Percentiles rank a stretch among this genome's conserved stretches.
phyloP scores from a whole-genome alignment of 352 stramenopile genomes.

The Pythium phragmiticola region DNA sequence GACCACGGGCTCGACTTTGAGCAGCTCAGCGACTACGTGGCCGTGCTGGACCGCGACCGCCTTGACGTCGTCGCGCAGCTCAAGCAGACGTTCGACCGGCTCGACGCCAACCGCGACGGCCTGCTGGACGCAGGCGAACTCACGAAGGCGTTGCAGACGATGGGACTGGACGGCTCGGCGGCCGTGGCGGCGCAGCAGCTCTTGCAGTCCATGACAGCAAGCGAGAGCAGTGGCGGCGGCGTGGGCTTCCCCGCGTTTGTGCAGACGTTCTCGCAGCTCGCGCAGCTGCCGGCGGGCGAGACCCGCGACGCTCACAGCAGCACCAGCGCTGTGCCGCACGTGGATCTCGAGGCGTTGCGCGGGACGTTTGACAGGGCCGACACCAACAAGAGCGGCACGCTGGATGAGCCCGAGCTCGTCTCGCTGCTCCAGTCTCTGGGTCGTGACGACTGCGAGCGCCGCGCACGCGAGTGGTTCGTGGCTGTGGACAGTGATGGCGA shows the following conservation, averaged over 20 bases:
- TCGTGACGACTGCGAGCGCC: slow-evolving; percentile 18
- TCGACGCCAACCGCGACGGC: slow-evolving; percentile 60
- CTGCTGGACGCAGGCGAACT: slow-evolving; percentile 55
- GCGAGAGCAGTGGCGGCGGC: slow-evolving; percentile 9
- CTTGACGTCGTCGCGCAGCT: slow-evolving; percentile 62
- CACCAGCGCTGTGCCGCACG: slow-evolving; percentile 22
- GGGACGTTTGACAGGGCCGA: slow-evolving; percentile 43
- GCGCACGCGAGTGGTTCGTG: slow-evolving; percentile 41
- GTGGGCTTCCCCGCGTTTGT: slow-evolving; percentile 59
- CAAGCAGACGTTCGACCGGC: slow-evolving; percentile 65
- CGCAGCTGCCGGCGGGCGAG: slow-evolving; percentile 43
- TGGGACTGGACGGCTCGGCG: slow-evolving; percentile 29
- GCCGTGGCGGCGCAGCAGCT: slow-evolving; percentile 26
- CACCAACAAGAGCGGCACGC: slow-evolving; percentile 32
- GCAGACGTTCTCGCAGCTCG: slow-evolving; percentile 52
- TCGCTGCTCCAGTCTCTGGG: slow-evolving; percentile 23
- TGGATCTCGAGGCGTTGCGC: slow-evolving; percentile 45
- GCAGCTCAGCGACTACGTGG: slow-evolving; percentile 73
- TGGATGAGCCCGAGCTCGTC: slow-evolving; percentile 34
- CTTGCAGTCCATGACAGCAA: not conserved
- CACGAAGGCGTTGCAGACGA: slow-evolving; percentile 37
- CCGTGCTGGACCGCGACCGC: slow-evolving; percentile 64
- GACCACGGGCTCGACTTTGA: slow-evolving; percentile 61
- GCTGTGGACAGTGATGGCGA: slow-evolving; percentile 36
- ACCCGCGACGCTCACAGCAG: not conserved